Conservation (phyloP, 2,329 filamentous ascomycete species). For the Ceratocystis cubensis region DNA sequence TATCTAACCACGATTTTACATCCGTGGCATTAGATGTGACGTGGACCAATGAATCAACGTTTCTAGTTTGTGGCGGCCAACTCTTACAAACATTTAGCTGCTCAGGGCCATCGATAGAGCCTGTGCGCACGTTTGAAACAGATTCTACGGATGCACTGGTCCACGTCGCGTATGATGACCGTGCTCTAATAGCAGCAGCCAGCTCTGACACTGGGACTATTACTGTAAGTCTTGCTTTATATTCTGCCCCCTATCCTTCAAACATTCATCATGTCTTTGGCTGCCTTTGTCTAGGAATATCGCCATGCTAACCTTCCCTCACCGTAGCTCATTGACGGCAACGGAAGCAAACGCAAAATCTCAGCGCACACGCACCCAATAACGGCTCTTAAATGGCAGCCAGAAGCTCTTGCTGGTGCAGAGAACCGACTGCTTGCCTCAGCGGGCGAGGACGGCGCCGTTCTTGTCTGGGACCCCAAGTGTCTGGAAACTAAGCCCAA, state of each 20-base stretch:
- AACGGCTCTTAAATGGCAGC: conserved; percentile 50
- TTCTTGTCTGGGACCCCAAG: conserved; percentile 50
- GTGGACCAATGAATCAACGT: conserved; percentile 47
- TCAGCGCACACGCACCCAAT: conserved; percentile 47
- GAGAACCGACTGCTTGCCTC: conserved; percentile 48
- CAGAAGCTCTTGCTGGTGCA: conserved; percentile 27
- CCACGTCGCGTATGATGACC: conserved; percentile 46
- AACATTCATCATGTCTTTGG: neutral
- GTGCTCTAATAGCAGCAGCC: conserved; percentile 43
- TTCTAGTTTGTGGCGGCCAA: conserved; percentile 47
- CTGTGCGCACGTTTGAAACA: conserved; percentile 39
- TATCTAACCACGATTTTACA: conserved; percentile 39
- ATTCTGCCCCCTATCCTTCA: neutral
- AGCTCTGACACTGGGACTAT: conserved; percentile 44
- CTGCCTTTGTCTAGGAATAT: conserved; percentile 2
- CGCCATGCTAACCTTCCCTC: neutral
- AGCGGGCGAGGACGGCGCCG: conserved; percentile 49
- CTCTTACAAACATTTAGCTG: conserved; percentile 39
- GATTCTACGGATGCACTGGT: conserved; percentile 42
- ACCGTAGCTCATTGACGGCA: conserved; percentile 42
- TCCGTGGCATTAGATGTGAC: conserved; percentile 43
- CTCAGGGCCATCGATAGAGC: conserved; percentile 35
- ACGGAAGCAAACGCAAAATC: conserved; percentile 42
- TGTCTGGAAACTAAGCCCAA: conserved; percentile 43
- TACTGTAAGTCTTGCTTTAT: conserved; percentile 38